A percentile compares a stretch with the other conserved stretches of the same genome.
Evolutionary conservation across 805 yeast genomes (phyloP).

Genomic region (Candida maltosa): DNA sequence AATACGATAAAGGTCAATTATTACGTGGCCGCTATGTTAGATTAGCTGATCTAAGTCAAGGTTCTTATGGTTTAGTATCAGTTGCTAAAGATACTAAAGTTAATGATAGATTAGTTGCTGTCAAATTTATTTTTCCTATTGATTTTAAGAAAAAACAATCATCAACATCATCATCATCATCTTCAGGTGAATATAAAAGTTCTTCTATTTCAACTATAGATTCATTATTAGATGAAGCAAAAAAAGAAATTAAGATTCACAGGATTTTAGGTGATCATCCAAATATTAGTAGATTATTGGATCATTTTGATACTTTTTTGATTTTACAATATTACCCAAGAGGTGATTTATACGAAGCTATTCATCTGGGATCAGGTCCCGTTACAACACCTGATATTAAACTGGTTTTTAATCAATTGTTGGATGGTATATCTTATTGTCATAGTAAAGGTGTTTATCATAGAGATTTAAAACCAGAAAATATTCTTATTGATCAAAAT

Average conservation of each 20-base stretch:
- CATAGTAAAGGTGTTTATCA: constrained; percentile 49
- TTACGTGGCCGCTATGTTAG: constrained; percentile 63
- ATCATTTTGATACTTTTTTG: constrained; percentile 50
- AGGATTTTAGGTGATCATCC: constrained; percentile 53
- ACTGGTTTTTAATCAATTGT: constrained; percentile 50
- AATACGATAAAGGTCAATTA: constrained; percentile 39
- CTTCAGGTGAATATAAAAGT: constrained; percentile 7
- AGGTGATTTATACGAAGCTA: constrained; percentile 84
- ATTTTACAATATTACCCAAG: constrained; percentile 79
- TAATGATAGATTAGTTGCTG: constrained; percentile 61
- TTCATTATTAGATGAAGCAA: constrained; percentile 50
- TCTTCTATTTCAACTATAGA: constrained; percentile 28
- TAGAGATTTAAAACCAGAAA: constrained; percentile 58
- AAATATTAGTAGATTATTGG: constrained; percentile 44
- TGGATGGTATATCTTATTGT: constrained; percentile 49
- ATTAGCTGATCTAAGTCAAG: constrained; percentile 78
- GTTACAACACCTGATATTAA: constrained; percentile 51
- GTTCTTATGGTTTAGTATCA: constrained; percentile 90
- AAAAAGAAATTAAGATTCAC: constrained; percentile 66
- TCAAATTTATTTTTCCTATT: constrained; percentile 74
- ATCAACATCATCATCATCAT: constrained; percentile 19
- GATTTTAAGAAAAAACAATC: constrained; percentile 31
- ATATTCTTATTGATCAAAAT: constrained; percentile 50
- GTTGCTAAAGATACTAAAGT: constrained; percentile 69
- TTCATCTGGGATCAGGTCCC: constrained; percentile 64